Evolutionary conservation across 345 rosid species (phyloP).

Genomic region (Eucalyptus globulus): DNA sequence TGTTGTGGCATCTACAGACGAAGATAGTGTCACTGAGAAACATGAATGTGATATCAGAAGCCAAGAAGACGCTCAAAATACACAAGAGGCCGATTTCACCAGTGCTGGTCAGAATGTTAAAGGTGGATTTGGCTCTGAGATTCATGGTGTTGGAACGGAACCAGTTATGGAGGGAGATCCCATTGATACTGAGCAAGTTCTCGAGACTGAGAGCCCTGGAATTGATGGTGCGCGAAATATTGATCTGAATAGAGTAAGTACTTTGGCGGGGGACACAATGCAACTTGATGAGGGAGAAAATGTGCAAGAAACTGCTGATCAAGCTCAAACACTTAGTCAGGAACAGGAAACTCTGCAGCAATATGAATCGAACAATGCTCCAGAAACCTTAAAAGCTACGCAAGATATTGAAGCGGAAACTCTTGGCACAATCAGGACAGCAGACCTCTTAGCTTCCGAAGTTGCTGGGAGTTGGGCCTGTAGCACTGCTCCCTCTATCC

Average conservation of each 20-base stretch:
- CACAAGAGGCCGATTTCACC: slow-evolving; percentile 64
- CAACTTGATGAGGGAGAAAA: slow-evolving; percentile 67
- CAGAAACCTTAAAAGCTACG: slow-evolving; percentile 13
- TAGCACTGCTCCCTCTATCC: slow-evolving; percentile 77
- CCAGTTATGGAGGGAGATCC: slow-evolving; percentile 26
- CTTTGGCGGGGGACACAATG: slow-evolving; percentile 63
- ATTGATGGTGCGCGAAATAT: slow-evolving; percentile 17
- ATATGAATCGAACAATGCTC: slow-evolving; percentile 14
- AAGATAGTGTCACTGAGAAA: slow-evolving; percentile 72
- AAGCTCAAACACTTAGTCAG: background rate
- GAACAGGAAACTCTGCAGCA: slow-evolving; percentile 1
- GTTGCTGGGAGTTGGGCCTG: slow-evolving; percentile 82
- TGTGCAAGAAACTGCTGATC: slow-evolving; percentile 29
- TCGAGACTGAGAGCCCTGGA: slow-evolving; percentile 69
- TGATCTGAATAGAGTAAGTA: slow-evolving; percentile 19
- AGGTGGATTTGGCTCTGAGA: slow-evolving; percentile 80
- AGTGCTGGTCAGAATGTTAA: slow-evolving; percentile 31
- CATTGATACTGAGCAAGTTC: slow-evolving; percentile 42
- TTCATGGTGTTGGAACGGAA: slow-evolving; percentile 48
- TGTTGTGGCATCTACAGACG: slow-evolving; percentile 40
- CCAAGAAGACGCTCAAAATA: slow-evolving; percentile 60
- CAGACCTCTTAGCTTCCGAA: slow-evolving; percentile 85
- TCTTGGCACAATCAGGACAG: slow-evolving; percentile 51
- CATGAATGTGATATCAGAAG: slow-evolving; percentile 74
- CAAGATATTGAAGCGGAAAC: slow-evolving; percentile 69